Base-by-base conservation (phyloP, 2,329 filamentous ascomycete species). In the Tetracladium maxilliforme region DNA sequence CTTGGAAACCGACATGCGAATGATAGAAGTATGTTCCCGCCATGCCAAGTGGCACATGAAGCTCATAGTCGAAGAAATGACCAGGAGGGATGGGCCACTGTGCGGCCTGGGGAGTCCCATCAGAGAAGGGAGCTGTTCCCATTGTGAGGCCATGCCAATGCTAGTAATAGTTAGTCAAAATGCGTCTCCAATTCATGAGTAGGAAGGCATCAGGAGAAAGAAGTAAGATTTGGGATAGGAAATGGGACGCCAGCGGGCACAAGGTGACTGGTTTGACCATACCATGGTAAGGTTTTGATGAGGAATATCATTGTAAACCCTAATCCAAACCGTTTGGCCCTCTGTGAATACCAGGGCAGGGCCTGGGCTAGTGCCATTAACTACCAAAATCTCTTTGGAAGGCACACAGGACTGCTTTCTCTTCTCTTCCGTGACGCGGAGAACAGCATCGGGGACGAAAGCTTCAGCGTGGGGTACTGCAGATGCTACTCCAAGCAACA, bases 11-110 rank as follows among this genome's bases (percentile, higher is more conserved):
- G 13, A 67, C 51, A 28, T 68, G 64, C 1, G 58, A 61, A 36
- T 69, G 63, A 35, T 68, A 68, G 40, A 66, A 68, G 30, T 66
- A 68, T 0, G 60, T 62, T 8, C 64, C 64, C 3, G 58, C 55
- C 34, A 57, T 49, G 10, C 52, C 52, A 10, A 38, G 19, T 4
- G 52, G 42, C 0, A 58, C 54, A 18, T 49, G 45, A 4, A 68
- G 42, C 30, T 67, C 61, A 31, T 68, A 68, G 42, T 68, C 64
- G 37, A 68, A 68, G 44, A 59, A 68, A 32, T 60, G 49, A 4
- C 45, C 35, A 2, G 61, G 51, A 7, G 58, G 53, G 21, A 68
- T 66, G 0, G 62, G 61, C 63, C 64, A 69, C 39, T 67, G 62
- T 19, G 49, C 54, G 3, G 55, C 59, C 21, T 40, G 37, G 7